Base-by-base conservation (phyloP, 495 filamentous ascomycete species). In the Aspergillus ellipticus region DNA sequence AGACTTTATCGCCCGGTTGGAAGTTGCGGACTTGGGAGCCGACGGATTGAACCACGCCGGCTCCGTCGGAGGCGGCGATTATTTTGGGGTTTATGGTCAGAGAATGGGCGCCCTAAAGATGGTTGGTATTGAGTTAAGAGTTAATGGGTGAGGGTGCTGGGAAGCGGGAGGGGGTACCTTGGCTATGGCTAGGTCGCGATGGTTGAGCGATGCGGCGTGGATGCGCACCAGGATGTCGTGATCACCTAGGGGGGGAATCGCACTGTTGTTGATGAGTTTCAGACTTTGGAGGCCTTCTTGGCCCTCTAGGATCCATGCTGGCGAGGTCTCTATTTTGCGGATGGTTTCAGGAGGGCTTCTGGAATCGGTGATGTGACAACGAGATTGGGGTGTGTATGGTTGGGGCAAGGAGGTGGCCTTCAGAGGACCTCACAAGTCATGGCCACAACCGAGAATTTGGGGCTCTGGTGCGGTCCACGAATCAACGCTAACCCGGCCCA, bases 121-220 rank as follows among this genome's bases (percentile, higher is more conserved):
- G 21, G 6, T 26, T 17, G 45, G 10, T 7, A 6, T 28, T 35
- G 13, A 21, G 33, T 15, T 10, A 22, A 6, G n/a, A 19, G 15
- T 11, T 19, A 20, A 8, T 31, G 28, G 51, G 41, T 35, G 39
- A 9, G 16, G 4, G 22, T 11, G 24, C 15, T n/a, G n/a, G n/a
- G n/a, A n/a, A n/a, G n/a, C n/a, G n/a, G n/a, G n/a, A 6, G 10
- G 24, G 16, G 16, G 6, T 71, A 79, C 81, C 67, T 70, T 74
- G 10, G 84, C 76, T 49, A 91, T 87, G 55, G 83, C 77, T 45
- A 89, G 67, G 58, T 90, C 87, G 48, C 88, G 79, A 71, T 84
- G 90, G 69, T 92, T 90, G 47, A 92, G 73, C 0, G 87, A 88
- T 5, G 80, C 83, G 16, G 79, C 85, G 58, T 82, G 75, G 21